Percentiles rank a stretch among this genome's conserved stretches.
Conservation (phyloP, 495 filamentous ascomycete species). For the Neurospora terricola region DNA sequence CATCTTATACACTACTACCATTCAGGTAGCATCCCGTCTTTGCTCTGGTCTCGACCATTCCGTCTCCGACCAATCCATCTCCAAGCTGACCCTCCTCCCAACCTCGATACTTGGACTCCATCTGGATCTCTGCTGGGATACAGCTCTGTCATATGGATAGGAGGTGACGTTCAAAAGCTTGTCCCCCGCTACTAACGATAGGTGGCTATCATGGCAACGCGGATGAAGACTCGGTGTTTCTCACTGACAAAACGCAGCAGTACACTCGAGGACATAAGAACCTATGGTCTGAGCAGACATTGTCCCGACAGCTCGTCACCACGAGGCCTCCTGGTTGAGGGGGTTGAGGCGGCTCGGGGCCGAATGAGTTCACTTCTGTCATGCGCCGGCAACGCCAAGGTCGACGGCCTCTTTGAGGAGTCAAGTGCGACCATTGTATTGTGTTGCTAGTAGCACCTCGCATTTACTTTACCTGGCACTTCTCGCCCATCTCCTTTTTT, state of each 20-base stretch:
- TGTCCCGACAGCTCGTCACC: not conserved
- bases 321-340: not conserved
- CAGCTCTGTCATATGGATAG: not conserved
- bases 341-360: not conserved
- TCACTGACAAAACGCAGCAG: not conserved
- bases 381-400: not conserved
- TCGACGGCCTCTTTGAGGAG: not conserved
- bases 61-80: not conserved
- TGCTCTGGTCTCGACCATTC: not conserved
- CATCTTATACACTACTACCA: not conserved
- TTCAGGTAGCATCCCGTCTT: not conserved
- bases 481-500: not conserved
- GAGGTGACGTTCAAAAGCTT: not conserved
- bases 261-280: not conserved
- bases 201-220: not conserved
- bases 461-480: not conserved
- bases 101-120: not conserved
- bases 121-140: not conserved
- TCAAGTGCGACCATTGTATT: not conserved
- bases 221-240: not conserved
- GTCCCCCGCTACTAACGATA: not conserved
- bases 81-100: not conserved
- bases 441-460: not conserved
- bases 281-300: not conserved
- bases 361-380: not conserved